A percentile compares a stretch with the other conserved stretches of the same genome.
These are phyloP conservation scores for Elaphomyces granulatus DNA, from an alignment of 495 filamentous ascomycete species.

Conservation along the genomic window DNA sequence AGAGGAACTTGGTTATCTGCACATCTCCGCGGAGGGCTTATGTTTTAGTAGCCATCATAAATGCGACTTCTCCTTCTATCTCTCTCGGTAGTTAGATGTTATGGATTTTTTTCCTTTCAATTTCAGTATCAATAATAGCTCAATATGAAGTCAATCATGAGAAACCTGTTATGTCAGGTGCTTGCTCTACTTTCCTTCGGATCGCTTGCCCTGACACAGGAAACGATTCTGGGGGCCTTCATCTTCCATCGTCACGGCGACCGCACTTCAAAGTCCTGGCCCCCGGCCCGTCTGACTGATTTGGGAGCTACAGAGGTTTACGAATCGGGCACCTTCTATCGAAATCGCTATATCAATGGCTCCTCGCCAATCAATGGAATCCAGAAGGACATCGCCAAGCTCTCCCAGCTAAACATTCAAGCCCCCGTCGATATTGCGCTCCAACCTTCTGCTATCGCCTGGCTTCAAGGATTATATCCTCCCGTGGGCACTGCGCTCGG, in stretches of 20 bases:
- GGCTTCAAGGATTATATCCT: constrained; percentile 50
- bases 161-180: too few species aligned
- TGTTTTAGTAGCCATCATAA: too few species aligned
- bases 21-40: too few species aligned
- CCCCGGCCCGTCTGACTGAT: constrained; percentile 40
- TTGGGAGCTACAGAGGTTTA: constrained; percentile 50
- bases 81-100: too few species aligned
- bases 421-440: constrained; percentile 47
- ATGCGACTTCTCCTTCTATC: too few species aligned
- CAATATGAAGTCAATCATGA: too few species aligned
- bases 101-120: too few species aligned
- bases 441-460: constrained; percentile 41
- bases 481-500: constrained; percentile 29
- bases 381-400: constrained; percentile 38
- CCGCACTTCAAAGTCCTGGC: constrained; percentile 40
- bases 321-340: constrained; percentile 45
- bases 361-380: constrained; percentile 42
- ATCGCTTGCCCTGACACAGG: too few species aligned
- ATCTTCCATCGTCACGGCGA: constrained; percentile 54
- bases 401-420: constrained; percentile 42
- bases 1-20: too few species aligned
- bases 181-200: too few species aligned
- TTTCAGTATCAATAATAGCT: too few species aligned
- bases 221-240: constrained; percentile 48
- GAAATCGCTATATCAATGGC: constrained; percentile 42